Base-by-base conservation (phyloP, 495 filamentous ascomycete genomes). In the Lasiosphaeria hispida region DNA sequence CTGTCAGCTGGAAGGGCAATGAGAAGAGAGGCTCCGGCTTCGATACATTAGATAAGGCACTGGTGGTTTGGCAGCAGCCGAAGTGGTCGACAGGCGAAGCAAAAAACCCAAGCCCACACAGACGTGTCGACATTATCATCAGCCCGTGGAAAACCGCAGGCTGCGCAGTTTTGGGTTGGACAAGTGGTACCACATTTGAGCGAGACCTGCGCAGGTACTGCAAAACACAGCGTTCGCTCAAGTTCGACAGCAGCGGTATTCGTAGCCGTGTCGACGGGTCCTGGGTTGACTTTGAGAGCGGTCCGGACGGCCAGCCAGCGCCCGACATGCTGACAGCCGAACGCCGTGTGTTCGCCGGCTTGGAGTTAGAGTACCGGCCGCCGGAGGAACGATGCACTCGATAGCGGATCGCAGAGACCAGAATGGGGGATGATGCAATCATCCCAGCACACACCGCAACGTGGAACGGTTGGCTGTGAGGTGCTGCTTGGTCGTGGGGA, bases 51-150 rank as follows among this genome's bases (percentile, higher is more conserved):
- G 92, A 97, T 69, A 96, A 97, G 69, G 91, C 91, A 7, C 74
- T 97, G 42, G 85, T 97, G 0, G 90, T 97, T 0, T 99, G 94
- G 94, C 93, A 95, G 65, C 83, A 92, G 62, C 85, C 87, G 0
- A n/a, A 70, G 5, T 88, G 80, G 80, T 67, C 72, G 23, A 70
- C 67, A 0, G 65, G 68, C 37, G 67, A 62, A 33, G 61, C 45
- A 4, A 82, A 81, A 54, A 91, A 93, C 55, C 82, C 85, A 0
- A 91, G 93, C 64, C 78, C 78, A 5, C 92, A 96, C 64, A 83
- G 91, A 15, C 79, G 92, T 14, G 92, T 99, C 7, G 93, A 97
- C 66, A 96, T 99, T 59, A 96, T 99, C 66, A 80, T 97, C 56
- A 85, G 85, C 14, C 92, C 92, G 0, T 95, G 92, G 88, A 85